These are phyloP conservation scores for Xylaria venustula DNA, from an alignment of 495 filamentous ascomycete species.

Conservation along the genomic window DNA sequence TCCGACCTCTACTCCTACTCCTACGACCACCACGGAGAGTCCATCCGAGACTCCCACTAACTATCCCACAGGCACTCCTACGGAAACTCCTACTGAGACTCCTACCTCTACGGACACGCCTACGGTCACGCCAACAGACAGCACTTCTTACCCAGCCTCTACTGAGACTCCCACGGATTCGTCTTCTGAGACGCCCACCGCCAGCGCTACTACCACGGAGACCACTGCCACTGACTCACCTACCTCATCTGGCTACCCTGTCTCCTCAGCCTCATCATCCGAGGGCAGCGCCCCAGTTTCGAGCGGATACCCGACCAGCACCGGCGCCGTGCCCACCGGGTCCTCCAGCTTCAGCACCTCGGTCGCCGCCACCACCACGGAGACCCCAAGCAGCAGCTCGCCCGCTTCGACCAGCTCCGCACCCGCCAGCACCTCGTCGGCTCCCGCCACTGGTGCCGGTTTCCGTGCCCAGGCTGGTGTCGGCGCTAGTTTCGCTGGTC, in stretches of 20 bases:
- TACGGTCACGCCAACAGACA: background rate
- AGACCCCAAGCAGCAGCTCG: background rate
- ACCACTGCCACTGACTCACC: background rate
- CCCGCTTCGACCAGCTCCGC: background rate
- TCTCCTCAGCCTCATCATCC: background rate
- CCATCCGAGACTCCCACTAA: constrained; percentile 15
- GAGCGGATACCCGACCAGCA: background rate
- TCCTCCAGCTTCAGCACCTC: constrained; percentile 8
- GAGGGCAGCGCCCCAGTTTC: constrained; percentile 8
- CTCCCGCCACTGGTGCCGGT: constrained; percentile 12
- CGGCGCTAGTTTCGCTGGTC: constrained; percentile 18
- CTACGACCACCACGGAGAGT: constrained; percentile 6
- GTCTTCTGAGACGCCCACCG: background rate
- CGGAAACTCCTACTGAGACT: constrained; percentile 1
- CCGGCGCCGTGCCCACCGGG: background rate
- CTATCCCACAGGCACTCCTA: constrained; percentile 11
- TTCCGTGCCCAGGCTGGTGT: constrained; percentile 15
- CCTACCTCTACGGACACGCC: background rate
- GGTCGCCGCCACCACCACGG: background rate
- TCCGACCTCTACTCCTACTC: constrained; percentile 9
- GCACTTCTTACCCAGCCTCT: background rate
- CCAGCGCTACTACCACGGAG: no score
- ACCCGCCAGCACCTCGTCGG: background rate
- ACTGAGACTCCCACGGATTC: constrained; percentile 1
- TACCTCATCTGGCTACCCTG: constrained; percentile 12